Evolutionary conservation across 306 rosid species (phyloP), one percentile per base, ranked within the genome.

Genomic region (Rubus idaeus): DNA sequence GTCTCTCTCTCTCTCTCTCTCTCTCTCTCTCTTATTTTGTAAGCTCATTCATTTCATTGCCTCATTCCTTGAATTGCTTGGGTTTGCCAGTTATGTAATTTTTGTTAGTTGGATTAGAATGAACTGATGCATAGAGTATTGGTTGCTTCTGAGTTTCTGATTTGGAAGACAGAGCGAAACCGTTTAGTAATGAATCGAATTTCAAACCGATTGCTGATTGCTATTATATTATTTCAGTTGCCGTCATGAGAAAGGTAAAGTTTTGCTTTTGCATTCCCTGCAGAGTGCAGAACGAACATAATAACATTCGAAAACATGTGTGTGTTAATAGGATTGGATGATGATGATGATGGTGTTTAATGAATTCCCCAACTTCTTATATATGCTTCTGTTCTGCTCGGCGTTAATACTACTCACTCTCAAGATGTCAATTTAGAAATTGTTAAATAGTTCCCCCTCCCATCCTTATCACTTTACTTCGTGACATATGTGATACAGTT

Each of bases 1-100:
- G 65, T 70, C 67, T 76, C 67, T 75, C 50, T 73, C 30, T 35
- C n/a, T 41, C 52, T 70, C 67, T 76, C 67, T 75, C 50, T 73
- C 30, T 35, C n/a, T 41, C 52, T 61, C 57, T 52, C 55, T 68
- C 26, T 23, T 42, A 18, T 21, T 46, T 37, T 1, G 10, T 11
- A 7, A 55, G 61, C 62, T 56, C 23, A n/a, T 56, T 6, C n/a
- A n/a, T 6, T 55, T 10, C 8, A 49, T 11, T 10, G 53, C 3
- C 6, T 4, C 57, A 14, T 52, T 52, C 5, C 62, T 7, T 56
- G 14, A 9, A 63, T 63, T 37, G 16, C 18, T 30, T 61, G 2
- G 18, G 37, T 57, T 1, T 30, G 42, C 18, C 16, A 0, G 3
- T 20, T 58, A 16, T n/a, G 3, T 61, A 3, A 11, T 62, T 30